phyloP scores from a whole-genome alignment of 768 basidiomycete species.

The Lentinula raphanica region DNA sequence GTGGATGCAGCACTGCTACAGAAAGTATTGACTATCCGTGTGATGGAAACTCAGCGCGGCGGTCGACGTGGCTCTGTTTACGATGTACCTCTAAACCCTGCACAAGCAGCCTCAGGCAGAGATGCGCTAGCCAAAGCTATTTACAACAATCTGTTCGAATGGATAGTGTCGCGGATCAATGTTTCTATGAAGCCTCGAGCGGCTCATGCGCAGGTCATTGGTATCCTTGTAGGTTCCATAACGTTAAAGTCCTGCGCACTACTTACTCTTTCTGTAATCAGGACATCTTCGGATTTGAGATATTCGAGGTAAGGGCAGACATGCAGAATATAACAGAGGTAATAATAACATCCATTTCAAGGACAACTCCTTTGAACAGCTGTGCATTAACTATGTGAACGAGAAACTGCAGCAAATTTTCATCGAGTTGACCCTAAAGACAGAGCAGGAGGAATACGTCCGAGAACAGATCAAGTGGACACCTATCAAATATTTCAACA shows the following conservation, averaged over 20 bases:
- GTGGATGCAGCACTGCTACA: conserved; percentile 72
- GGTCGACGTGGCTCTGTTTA: conserved; percentile 95
- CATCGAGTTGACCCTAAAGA: conserved; percentile 97
- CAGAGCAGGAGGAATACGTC: conserved; percentile 99
- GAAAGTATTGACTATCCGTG: conserved; percentile 78
- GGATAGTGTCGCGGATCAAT: conserved; percentile 97
- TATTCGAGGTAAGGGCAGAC: conserved; percentile 68
- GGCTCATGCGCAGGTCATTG: conserved; percentile 75
- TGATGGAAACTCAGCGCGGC: conserved; percentile 90
- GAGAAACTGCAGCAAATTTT: conserved; percentile 99
- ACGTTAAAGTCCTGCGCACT: not conserved
- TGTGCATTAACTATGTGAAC: conserved; percentile 99
- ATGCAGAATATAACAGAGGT: not conserved
- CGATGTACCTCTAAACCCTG: conserved; percentile 89
- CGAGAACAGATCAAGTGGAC: conserved; percentile 99
- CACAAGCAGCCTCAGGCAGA: conserved; percentile 83
- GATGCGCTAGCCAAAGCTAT: conserved; percentile 94
- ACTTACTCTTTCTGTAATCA: conserved; percentile 19
- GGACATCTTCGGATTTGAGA: conserved; percentile 99
- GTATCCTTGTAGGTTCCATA: conserved; percentile 65
- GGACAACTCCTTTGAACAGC: conserved; percentile 95
- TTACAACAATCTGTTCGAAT: conserved; percentile 98
- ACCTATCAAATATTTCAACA: conserved; percentile 98
- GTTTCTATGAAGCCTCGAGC: conserved; percentile 89
- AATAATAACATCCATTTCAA: conserved; percentile 22